Conservation (phyloP, 306 rosid species). For the Trichosanthes cucumerina region DNA sequence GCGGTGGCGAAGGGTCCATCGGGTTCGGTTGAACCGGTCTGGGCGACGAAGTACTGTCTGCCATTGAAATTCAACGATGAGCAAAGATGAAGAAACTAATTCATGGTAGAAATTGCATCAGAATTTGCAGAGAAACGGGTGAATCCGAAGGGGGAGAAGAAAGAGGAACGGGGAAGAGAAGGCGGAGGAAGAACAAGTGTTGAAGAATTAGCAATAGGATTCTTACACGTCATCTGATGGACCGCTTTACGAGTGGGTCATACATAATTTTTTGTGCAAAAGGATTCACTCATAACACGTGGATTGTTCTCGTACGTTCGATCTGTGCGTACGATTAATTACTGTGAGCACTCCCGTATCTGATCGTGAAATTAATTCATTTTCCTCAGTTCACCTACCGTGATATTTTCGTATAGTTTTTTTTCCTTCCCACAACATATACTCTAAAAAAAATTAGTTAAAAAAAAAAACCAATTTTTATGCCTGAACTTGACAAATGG, state of each 20-base stretch:
- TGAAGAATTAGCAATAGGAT: not conserved
- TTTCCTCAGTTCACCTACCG: not conserved
- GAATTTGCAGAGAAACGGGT: conserved; percentile 1
- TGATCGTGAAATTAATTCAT: not conserved
- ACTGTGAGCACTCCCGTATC: not conserved
- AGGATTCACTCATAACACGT: not conserved
- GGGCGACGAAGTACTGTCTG: conserved; percentile 36
- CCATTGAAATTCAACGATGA: conserved; percentile 24
- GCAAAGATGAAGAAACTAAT: not conserved
- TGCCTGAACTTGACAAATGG: no score
- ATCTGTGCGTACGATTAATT: not conserved
- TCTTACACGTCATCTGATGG: conserved; percentile 7
- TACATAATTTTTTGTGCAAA: not conserved
- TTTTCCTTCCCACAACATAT: no score
- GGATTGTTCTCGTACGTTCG: not conserved
- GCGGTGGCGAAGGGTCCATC: conserved; percentile 21
- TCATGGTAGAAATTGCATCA: not conserved
- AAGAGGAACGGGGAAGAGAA: not conserved
- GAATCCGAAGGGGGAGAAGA: not conserved
- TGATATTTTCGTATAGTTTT: not conserved
- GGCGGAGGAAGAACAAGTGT: not conserved
- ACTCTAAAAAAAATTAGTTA: no score
- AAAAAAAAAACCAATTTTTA: no score
- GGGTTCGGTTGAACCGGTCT: conserved; percentile 29
- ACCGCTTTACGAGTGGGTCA: conserved; percentile 1